Conservation (phyloP, 768 basidiomycete species). For the Boletus reticuloceps region DNA sequence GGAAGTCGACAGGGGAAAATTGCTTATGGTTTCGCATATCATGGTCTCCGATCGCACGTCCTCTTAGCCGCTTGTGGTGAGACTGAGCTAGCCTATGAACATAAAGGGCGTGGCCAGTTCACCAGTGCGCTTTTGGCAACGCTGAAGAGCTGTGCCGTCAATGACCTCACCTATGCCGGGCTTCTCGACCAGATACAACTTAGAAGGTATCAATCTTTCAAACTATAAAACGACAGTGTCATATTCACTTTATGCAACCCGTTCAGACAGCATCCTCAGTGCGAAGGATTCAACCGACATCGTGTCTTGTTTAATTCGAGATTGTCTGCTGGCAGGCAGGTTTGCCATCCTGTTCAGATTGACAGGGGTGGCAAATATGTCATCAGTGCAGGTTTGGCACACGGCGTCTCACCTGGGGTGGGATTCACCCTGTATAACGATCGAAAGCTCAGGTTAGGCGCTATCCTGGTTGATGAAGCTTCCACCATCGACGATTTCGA, state of each 20-base stretch:
- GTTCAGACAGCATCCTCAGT: conserved; percentile 28
- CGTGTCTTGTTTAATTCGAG: conserved; percentile 26
- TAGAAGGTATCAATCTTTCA: conserved; percentile 5
- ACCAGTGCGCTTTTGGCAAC: conserved; percentile 21
- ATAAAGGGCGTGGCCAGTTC: conserved; percentile 22
- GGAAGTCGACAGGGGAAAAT: conserved; percentile 6
- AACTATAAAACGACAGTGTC: neutral
- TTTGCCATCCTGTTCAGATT: neutral
- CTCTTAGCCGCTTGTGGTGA: conserved; percentile 43
- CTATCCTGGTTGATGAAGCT: conserved; percentile 3
- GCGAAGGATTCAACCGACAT: conserved; percentile 22
- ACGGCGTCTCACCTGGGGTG: conserved; percentile 19
- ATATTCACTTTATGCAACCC: neutral
- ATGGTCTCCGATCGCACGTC: conserved; percentile 37
- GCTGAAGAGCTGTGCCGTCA: conserved; percentile 4
- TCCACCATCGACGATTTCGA: conserved; percentile 13
- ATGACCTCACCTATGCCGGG: conserved; percentile 24
- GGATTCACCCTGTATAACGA: conserved; percentile 23
- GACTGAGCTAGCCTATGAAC: conserved; percentile 35
- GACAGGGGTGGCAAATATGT: conserved; percentile 3
- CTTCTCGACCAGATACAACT: conserved; percentile 8
- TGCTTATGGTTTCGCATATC: conserved; percentile 17
- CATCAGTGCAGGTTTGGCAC: conserved; percentile 26
- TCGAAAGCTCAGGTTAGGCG: neutral
- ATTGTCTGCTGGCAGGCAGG: conserved; percentile 6